These are phyloP conservation scores for Comarum palustre DNA, from an alignment of 306 rosid genomes.

Conservation along the genomic window DNA sequence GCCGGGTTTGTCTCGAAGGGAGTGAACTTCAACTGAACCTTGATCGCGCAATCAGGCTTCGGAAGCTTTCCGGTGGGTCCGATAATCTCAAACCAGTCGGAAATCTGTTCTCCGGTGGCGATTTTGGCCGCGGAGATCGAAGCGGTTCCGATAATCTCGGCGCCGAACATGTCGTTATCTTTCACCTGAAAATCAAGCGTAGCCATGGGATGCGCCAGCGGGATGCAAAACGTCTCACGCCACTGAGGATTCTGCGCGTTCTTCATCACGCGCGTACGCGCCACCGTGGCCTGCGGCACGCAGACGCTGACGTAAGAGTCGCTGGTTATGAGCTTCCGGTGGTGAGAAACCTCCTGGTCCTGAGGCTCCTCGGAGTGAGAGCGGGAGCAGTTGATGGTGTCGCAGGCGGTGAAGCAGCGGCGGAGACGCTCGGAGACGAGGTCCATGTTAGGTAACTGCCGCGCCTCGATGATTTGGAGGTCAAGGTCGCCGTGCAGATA, in stretches of 20 bases:
- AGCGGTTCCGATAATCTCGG: slow-evolving; percentile 55
- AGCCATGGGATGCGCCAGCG: slow-evolving; percentile 62
- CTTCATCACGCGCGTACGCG: slow-evolving; percentile 81
- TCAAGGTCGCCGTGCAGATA: slow-evolving; percentile 91
- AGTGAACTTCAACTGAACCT: slow-evolving; percentile 58
- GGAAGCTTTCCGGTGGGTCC: slow-evolving; percentile 44
- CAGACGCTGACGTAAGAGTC: slow-evolving; percentile 73
- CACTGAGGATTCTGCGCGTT: slow-evolving; percentile 61
- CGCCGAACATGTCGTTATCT: slow-evolving; percentile 75
- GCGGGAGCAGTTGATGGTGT: slow-evolving; percentile 41
- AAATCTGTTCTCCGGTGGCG: slow-evolving; percentile 39
- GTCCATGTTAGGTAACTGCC: slow-evolving; percentile 78
- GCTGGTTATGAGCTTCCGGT: slow-evolving; percentile 49
- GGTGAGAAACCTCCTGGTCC: slow-evolving; percentile 10
- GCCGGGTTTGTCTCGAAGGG: slow-evolving; percentile 37
- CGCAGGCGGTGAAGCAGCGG: slow-evolving; percentile 81
- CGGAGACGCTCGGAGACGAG: slow-evolving; percentile 63
- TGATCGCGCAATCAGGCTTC: slow-evolving; percentile 44
- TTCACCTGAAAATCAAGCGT: slow-evolving; percentile 69
- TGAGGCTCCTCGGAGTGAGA: neutral
- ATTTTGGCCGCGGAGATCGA: slow-evolving; percentile 48
- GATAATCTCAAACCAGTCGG: slow-evolving; percentile 46
- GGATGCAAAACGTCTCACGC: slow-evolving; percentile 64
- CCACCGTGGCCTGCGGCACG: slow-evolving; percentile 79
- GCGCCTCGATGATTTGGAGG: slow-evolving; percentile 57